A percentile compares a stretch with the other conserved stretches of the same genome.
phyloP scores from a whole-genome alignment of 164 flowering plant species.

The Magnolia sinica region DNA sequence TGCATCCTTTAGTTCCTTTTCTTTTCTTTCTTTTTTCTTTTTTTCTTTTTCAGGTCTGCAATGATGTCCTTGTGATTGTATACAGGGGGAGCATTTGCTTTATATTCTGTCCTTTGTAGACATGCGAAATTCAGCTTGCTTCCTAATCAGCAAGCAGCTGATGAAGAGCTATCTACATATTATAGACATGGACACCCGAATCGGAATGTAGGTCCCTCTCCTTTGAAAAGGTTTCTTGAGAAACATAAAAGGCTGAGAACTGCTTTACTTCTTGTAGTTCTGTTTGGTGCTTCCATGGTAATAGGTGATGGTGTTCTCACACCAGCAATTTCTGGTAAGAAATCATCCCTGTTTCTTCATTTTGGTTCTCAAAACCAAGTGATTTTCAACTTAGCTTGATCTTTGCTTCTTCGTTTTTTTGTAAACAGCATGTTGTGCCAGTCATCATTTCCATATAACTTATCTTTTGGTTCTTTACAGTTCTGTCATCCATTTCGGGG shows the following conservation, averaged over 20 bases:
- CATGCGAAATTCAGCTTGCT: conserved; percentile 58
- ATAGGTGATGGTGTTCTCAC: conserved; percentile 52
- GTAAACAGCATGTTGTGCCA: not conserved
- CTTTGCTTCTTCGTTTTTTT: not conserved
- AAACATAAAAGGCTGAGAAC: conserved; percentile 49
- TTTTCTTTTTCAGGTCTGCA: conserved; percentile 1
- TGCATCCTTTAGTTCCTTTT: not conserved
- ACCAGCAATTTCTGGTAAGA: conserved; percentile 69
- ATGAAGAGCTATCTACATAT: conserved; percentile 71
- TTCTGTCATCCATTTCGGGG: conserved; percentile 62
- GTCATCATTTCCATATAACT: not conserved
- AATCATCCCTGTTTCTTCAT: not conserved
- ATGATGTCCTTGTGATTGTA: conserved; percentile 4
- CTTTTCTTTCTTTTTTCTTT: not conserved
- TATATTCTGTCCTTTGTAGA: conserved; percentile 64
- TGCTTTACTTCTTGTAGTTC: conserved; percentile 45
- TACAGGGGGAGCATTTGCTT: conserved; percentile 72
- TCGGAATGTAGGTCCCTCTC: conserved; percentile 23
- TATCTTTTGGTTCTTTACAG: conserved; percentile 35
- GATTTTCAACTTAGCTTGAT: not conserved
- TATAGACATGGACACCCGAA: conserved; percentile 24
- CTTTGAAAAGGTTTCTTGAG: conserved; percentile 45
- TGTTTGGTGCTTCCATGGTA: conserved; percentile 61
- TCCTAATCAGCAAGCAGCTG: conserved; percentile 69
- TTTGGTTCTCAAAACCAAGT: not conserved